Percentiles rank a stretch among this genome's conserved stretches.
phyloP scores from a whole-genome alignment of 305 asterid species.

The Fraxinus baroniana region DNA sequence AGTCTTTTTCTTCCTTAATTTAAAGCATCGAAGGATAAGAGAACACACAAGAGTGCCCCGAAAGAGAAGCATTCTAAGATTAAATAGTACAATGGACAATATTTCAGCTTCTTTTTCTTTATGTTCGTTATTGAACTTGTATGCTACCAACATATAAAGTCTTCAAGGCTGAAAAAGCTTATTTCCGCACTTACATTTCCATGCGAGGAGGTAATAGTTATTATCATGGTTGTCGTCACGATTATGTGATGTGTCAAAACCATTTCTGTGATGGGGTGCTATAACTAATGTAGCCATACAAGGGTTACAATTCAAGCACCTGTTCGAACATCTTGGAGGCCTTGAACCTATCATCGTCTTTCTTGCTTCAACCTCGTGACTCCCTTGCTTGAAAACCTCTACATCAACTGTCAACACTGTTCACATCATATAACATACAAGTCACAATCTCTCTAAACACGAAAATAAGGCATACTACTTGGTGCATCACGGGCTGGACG shows the following conservation, averaged over 20 bases:
- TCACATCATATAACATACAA: background rate
- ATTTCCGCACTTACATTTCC: slow-evolving; percentile 28
- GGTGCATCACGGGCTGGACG: background rate
- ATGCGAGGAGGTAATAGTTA: slow-evolving; percentile 21
- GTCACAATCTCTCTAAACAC: background rate
- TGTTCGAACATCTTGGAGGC: slow-evolving; percentile 23
- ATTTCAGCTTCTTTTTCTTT: background rate
- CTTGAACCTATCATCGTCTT: slow-evolving; percentile 21
- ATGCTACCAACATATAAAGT: background rate
- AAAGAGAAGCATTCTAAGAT: background rate
- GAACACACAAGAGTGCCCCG: background rate
- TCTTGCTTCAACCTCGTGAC: background rate
- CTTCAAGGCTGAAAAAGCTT: slow-evolving; percentile 20
- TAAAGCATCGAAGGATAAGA: background rate
- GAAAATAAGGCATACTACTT: background rate
- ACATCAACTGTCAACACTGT: background rate
- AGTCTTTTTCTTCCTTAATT: background rate
- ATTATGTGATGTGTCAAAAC: background rate
- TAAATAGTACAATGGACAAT: background rate
- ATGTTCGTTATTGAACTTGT: background rate
- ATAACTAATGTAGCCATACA: slow-evolving; percentile 15
- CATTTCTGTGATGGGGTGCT: background rate
- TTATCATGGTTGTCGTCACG: background rate
- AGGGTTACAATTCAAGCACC: slow-evolving; percentile 22
- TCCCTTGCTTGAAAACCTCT: background rate